Evolutionary conservation across 1,284 basidiomycete species (phyloP).

Genomic region (Ceratobasidium sp.): DNA sequence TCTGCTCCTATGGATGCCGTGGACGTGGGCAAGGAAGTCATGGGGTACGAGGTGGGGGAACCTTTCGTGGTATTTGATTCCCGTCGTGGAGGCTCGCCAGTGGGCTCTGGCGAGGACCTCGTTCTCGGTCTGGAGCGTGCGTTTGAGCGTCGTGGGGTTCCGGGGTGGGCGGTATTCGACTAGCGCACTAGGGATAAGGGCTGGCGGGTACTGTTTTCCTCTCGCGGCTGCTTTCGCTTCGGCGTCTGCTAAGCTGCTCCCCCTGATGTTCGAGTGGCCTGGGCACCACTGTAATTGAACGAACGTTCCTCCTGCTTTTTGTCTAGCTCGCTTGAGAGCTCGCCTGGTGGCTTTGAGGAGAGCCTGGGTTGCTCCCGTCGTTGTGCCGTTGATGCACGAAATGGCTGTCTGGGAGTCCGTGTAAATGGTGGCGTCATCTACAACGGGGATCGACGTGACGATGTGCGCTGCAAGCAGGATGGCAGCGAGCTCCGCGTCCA

Average conservation of each 20-base stretch:
- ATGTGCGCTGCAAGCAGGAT: conserved; percentile 24
- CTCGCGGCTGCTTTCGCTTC: conserved; percentile 38
- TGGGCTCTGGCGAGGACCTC: background rate
- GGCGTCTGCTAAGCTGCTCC: conserved; percentile 40
- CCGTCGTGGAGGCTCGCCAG: background rate
- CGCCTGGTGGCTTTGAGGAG: background rate
- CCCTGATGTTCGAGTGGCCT: conserved; percentile 33
- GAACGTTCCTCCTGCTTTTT: background rate
- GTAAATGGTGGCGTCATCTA: conserved; percentile 13
- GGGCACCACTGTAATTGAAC: conserved; percentile 36
- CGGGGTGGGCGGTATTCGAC: background rate
- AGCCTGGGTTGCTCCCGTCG: background rate
- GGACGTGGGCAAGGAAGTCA: background rate
- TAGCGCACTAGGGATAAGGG: background rate
- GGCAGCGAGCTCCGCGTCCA: conserved; percentile 44
- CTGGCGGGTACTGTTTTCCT: background rate
- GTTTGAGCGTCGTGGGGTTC: background rate
- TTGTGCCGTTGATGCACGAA: background rate
- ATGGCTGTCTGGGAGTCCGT: conserved; percentile 16
- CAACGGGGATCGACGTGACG: background rate
- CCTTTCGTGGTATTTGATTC: background rate
- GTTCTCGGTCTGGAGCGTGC: background rate
- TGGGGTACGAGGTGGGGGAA: background rate
- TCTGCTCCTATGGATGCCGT: background rate
- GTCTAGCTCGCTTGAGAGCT: background rate